Base-by-base conservation (phyloP, 2,329 filamentous ascomycete genomes). In the Hypoxylon sp. region DNA sequence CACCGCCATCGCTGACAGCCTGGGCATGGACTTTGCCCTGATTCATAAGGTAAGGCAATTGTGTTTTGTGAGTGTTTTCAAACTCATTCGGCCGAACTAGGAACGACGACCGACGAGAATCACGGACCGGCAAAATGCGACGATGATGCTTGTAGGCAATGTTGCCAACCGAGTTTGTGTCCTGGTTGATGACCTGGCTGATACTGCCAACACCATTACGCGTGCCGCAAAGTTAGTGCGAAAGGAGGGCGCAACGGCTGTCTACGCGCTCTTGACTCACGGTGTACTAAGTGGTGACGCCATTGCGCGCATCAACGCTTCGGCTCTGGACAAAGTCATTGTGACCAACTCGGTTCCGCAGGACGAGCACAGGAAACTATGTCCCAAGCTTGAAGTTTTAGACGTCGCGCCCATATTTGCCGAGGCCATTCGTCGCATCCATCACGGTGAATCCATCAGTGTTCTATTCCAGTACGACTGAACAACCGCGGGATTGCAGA, bases 391-490 rank as follows among this genome's bases (percentile, higher is more conserved):
- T 53, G 93, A 97, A 78, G 91, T 97, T 51, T 82, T 99, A 67
- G 95, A 98, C 75, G 89, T 98, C 65, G 93, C 93, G 56, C 90
- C 92, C 71, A 90, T 97, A 62, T 97, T 98, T 78, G 94, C 93
- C 64, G 95, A 98, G 85, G 93, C 96, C 52, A 97, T 98, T 72
- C 91, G 96, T 68, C 89, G 96, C 68, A 95, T 98, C 63, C 96
- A 99, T 80, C 94, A 98, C 79, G 96, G 96, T 74, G 96, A 99
- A 82, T 97, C 93, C 75, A 97, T 99, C 80, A 97, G 93, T 78
- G 93, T 96, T 65, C 85, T 99, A 53, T 99, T 99, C 80, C 91
- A 93, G 77, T 91, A 93, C 79, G 91, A 93, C 77, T 93, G 74
- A 77, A 56, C 49, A 58, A 36, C 18, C 20, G 33, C 33, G 14